phyloP scores from a whole-genome alignment of 352 stramenopile genomes.

The Globisporangium takayamanum region DNA sequence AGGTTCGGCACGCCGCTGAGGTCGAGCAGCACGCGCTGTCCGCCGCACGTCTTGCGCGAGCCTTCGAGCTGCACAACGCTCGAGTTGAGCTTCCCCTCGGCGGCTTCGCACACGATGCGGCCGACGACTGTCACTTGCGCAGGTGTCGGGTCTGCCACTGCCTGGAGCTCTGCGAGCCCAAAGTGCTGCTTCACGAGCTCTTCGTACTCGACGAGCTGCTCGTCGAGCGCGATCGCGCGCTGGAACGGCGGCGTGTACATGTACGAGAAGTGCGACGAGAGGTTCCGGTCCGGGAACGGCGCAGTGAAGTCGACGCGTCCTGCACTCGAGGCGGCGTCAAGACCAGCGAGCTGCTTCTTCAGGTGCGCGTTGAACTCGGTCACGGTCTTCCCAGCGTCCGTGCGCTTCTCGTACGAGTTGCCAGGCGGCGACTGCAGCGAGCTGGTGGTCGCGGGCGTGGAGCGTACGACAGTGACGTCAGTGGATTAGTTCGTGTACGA shows the following conservation, averaged over 20 bases:
- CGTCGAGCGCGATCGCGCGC: conserved; percentile 65
- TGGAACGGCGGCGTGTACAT: conserved; percentile 86
- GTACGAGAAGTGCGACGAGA: conserved; percentile 49
- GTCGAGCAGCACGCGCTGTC: conserved; percentile 73
- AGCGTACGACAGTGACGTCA: no score
- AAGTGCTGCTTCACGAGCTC: conserved; percentile 61
- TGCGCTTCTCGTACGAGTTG: conserved; percentile 68
- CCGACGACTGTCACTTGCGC: conserved; percentile 73
- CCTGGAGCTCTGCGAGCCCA: conserved; percentile 53
- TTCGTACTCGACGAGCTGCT: conserved; percentile 73
- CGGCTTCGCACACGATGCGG: conserved; percentile 77
- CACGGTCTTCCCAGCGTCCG: conserved; percentile 69
- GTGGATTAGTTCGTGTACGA: not conserved
- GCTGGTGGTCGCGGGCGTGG: conserved; percentile 7
- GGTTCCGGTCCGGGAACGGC: conserved; percentile 58
- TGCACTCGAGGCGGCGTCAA: conserved; percentile 7
- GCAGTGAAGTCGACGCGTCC: conserved; percentile 18
- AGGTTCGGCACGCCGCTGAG: conserved; percentile 62
- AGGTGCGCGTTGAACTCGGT: conserved; percentile 76
- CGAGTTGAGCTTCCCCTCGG: conserved; percentile 77
- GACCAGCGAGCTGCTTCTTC: conserved; percentile 37
- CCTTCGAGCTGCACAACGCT: conserved; percentile 81
- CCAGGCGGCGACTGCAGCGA: conserved; percentile 67
- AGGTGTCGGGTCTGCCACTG: conserved; percentile 67
- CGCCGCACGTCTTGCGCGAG: conserved; percentile 73